Conservation (phyloP, 108 stramenopile species). For the Seminavis robusta region DNA sequence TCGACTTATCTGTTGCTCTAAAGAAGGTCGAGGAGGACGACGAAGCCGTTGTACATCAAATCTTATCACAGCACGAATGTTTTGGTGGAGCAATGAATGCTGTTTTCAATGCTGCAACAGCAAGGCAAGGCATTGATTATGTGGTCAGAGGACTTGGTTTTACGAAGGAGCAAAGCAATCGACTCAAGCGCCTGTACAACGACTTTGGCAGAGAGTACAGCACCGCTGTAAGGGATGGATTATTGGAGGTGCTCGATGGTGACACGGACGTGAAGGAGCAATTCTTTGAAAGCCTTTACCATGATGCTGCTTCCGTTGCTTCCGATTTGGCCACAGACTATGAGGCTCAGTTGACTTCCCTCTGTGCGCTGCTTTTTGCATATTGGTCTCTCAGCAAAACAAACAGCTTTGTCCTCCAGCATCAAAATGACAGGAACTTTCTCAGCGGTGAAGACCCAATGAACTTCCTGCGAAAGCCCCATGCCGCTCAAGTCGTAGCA, state of each 20-base stretch:
- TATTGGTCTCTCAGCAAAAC: constrained; percentile 13
- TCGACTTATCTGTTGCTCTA: not conserved
- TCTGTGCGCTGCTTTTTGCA: constrained; percentile 4
- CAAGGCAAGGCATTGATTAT: constrained; percentile 5
- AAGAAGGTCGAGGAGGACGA: constrained; percentile 1
- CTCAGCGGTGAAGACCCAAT: not conserved
- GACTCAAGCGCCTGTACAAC: not conserved
- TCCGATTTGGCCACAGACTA: not conserved
- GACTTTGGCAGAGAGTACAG: not conserved
- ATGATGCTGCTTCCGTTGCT: not conserved
- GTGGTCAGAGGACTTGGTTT: constrained; percentile 1
- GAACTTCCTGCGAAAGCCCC: constrained; percentile 7
- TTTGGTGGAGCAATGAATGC: constrained; percentile 7
- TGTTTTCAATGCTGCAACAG: constrained; percentile 10
- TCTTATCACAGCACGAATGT: constrained; percentile 8
- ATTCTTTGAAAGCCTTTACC: not conserved
- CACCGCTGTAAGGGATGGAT: not conserved
- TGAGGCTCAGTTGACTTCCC: not conserved
- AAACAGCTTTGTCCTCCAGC: constrained; percentile 5
- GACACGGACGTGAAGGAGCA: not conserved
- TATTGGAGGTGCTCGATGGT: not conserved
- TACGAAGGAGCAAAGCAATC: not conserved
- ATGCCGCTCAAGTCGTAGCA: constrained; percentile 11
- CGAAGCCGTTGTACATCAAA: not conserved
- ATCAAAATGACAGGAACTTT: too few species aligned